These are phyloP conservation scores for Trichoderma pleuroti DNA, from an alignment of 2,329 filamentous ascomycete species.

Conservation along the genomic window DNA sequence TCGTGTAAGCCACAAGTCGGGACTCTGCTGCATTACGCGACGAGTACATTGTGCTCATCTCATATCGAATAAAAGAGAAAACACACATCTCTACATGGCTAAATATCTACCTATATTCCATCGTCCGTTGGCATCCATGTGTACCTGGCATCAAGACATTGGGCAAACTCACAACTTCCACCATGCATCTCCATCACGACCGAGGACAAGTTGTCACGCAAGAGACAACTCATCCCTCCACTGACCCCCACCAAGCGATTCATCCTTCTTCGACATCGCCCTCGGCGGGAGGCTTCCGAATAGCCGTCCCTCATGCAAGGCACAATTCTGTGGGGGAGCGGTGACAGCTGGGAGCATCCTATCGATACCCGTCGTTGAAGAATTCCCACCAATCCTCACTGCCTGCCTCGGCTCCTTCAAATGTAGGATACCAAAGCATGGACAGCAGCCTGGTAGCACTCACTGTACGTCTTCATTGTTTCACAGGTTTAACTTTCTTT, in stretches of 20 bases:
- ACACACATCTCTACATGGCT: background rate
- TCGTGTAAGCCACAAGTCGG: background rate
- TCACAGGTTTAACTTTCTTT: background rate
- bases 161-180: background rate
- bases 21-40: background rate
- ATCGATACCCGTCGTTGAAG: background rate
- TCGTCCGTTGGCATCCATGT: background rate
- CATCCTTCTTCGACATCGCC: background rate
- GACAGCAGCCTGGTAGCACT: background rate
- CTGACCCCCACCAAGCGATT: constrained; percentile 14
- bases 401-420: background rate
- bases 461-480: background rate
- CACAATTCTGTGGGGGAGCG: constrained; percentile 9
- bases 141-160: background rate
- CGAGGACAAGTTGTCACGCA: background rate
- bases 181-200: background rate
- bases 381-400: background rate
- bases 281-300: background rate
- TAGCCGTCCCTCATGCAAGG: constrained; percentile 14
- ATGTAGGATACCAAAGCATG: background rate
- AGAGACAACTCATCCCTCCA: background rate
- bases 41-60: background rate
- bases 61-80: no score
- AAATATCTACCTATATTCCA: background rate
- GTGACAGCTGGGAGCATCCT: background rate